Evolutionary conservation across 2,329 filamentous ascomycete genomes (phyloP), one percentile per base, ranked within the genome.

Genomic region (Lasiodiplodia sp.): DNA sequence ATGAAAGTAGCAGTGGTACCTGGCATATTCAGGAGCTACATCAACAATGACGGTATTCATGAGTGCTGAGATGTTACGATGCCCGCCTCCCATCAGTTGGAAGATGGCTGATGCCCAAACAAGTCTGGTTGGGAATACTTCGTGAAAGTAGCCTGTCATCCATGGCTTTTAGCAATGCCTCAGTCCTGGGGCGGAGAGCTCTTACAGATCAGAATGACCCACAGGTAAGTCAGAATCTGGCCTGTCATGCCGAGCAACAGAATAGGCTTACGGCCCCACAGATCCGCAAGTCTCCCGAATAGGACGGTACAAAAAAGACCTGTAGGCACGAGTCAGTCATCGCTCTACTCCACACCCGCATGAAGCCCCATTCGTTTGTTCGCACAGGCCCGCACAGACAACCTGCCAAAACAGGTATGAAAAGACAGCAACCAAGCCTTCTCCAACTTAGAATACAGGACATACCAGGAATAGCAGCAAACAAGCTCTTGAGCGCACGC

Each of bases 11-110:
- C 11, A 12, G 31, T 4, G 31, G 16, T 55, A 65, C 62, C 62
- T 58, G 2, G 44, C 21, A 11, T 52, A 31, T 21, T 68, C 34
- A 3, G 66, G 66, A 21, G 66, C 66, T 14, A 68, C 66, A 31
- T 68, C 66, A 8, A 68, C 66, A 21, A 68, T 68, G 6, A 68
- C 56, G 3, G 66, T 68, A 23, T 68, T 68, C 55, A 68, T 62
- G 5, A 68, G 55, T 2, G 66, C 55, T 31, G 47, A 58, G 51
- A 68, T 53, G 18, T 58, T 57, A 18, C 66, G 66, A 34, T 68
- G 55, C 1, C 66, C 66, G 3, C 66, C 66, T 14, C 66, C 66
- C 44, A 68, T 40, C 14, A 68, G 60, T 23, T 68, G 66, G 44
- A 68, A 68, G n/a, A 52, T 16, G 7, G 55, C 55, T 25, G 56